Conservation (phyloP, 495 filamentous ascomycete species). For the Trichoderma orchidacearum region DNA sequence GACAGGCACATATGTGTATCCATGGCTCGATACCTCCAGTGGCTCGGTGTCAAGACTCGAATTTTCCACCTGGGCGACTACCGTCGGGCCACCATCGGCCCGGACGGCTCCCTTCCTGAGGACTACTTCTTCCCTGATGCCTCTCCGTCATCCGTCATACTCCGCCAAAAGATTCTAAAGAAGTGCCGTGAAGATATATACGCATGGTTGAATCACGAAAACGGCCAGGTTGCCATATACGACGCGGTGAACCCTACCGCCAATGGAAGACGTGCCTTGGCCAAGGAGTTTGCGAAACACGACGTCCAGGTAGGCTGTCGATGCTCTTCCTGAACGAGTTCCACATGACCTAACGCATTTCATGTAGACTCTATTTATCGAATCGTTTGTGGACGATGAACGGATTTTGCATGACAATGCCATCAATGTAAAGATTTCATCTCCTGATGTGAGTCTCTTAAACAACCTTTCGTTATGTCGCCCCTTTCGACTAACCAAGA, state of each 20-base stretch:
- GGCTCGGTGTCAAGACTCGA: conserved; percentile 95
- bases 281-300: conserved; percentile 92
- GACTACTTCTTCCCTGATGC: conserved; percentile 98
- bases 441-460: conserved; percentile 61
- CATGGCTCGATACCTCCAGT: conserved; percentile 85
- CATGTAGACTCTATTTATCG: conserved; percentile 78
- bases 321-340: neutral
- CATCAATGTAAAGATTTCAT: conserved; percentile 91
- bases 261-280: conserved; percentile 69
- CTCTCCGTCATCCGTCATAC: conserved; percentile 69
- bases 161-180: conserved; percentile 93
- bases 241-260: conserved; percentile 95
- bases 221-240: conserved; percentile 97
- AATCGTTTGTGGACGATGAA: conserved; percentile 87
- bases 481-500: conserved; percentile 10
- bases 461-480: neutral
- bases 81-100: conserved; percentile 76
- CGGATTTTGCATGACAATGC: conserved; percentile 96
- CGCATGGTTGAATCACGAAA: conserved; percentile 88
- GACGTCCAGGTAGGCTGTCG: conserved; percentile 59
- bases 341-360: conserved; percentile 5
- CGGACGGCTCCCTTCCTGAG: conserved; percentile 76
- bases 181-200: conserved; percentile 97
- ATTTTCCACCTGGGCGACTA: conserved; percentile 98
- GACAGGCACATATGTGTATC: conserved; percentile 86